Conservation (phyloP, 75 land plant species). For the Pinus taeda region DNA sequence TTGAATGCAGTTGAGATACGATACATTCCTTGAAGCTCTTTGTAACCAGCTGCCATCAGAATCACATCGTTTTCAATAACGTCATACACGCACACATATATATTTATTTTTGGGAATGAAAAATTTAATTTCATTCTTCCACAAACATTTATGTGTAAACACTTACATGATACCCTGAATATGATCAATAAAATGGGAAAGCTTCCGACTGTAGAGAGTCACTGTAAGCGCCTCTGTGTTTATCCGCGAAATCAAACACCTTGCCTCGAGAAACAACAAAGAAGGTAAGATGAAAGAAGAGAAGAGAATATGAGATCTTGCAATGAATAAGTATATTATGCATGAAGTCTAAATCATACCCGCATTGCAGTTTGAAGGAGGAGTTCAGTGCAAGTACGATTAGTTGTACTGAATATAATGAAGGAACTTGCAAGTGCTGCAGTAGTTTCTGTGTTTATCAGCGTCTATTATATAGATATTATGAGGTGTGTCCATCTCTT, state of each 20-base stretch:
- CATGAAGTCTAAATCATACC: not conserved
- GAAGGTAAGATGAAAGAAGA: not conserved
- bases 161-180: conserved; percentile 75
- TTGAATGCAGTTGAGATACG: conserved; percentile 32
- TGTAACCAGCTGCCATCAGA: conserved; percentile 42
- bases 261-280: not conserved
- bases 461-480: conserved; percentile 46
- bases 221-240: conserved; percentile 74
- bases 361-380: conserved; percentile 30
- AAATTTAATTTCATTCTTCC: no score
- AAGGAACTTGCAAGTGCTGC: conserved; percentile 84
- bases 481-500: conserved; percentile 76
- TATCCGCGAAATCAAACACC: conserved; percentile 69
- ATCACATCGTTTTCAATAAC: no score
- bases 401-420: conserved; percentile 45
- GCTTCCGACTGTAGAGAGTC: conserved; percentile 61
- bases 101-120: no score
- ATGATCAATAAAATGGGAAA: conserved; percentile 92
- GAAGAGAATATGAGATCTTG: not conserved
- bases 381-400: conserved; percentile 30
- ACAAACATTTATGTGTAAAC: not conserved
- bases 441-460: conserved; percentile 56
- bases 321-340: not conserved
- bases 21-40: conserved; percentile 41
- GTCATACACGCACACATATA: no score